These are phyloP conservation scores for Candolleomyces eurysporus DNA, from an alignment of 768 basidiomycete species.

Conservation along the genomic window DNA sequence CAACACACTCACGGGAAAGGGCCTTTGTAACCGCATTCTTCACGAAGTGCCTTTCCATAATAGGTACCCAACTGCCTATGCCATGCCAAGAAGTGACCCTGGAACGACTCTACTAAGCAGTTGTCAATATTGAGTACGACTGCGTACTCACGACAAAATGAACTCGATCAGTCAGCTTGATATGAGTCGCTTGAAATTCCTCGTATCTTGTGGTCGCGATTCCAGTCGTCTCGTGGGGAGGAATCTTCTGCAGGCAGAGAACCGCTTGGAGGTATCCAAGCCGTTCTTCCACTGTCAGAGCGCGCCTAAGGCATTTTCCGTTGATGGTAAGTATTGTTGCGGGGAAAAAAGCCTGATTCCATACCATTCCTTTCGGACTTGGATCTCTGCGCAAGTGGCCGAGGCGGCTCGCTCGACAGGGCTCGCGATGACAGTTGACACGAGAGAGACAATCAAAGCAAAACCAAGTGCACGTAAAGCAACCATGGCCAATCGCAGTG, in stretches of 20 bases:
- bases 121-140: neutral
- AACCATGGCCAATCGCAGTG: too few species aligned
- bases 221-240: neutral
- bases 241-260: neutral
- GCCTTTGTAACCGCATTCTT: conserved; percentile 25
- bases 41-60: conserved; percentile 22
- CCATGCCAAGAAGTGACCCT: conserved; percentile 33
- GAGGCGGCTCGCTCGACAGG: neutral
- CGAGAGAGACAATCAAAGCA: neutral
- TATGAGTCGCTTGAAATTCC: conserved; percentile 21
- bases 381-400: neutral
- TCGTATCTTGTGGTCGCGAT: conserved; percentile 17
- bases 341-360: neutral
- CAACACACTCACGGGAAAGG: conserved; percentile 18
- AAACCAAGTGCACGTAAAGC: neutral
- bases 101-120: neutral
- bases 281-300: neutral
- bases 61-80: conserved; percentile 24
- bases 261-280: neutral
- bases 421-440: neutral
- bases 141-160: conserved; percentile 17
- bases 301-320: neutral
- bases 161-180: conserved; percentile 16
- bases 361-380: neutral
- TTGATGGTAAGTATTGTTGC: neutral